Base-by-base conservation (phyloP, 768 basidiomycete species). In the Pulveroboletus ravenelii region DNA sequence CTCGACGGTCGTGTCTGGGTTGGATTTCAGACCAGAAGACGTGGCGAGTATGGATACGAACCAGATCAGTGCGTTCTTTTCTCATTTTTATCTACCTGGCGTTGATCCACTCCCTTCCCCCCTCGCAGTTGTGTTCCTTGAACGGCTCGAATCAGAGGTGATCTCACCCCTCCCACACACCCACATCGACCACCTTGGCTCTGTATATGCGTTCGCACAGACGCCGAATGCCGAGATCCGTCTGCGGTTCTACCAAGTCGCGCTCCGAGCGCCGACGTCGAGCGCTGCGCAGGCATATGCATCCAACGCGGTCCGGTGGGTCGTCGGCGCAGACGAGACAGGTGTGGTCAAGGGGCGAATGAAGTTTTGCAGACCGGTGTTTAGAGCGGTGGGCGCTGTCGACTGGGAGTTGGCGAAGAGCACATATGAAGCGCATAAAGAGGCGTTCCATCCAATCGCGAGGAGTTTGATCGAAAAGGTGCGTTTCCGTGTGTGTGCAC, bases 291-390 rank as follows among this genome's bases (percentile, higher is more conserved):
- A 68, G 35, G 61, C 62, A n/a, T 80, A 79, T 54, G 82, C 80
- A 8, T 50, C 52, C 0, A 71, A 77, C 18, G 87, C 84, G 1
- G 78, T 74, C 0, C 72, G 77, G 25, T 90, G 89, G 88, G 78
- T 89, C 18, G 77, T 82, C 13, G 88, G 62, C n/a, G 43, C 42
- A 13, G 72, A 83, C 56, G 81, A 73, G 23, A 76, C 75, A 23
- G 82, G 78, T 1, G 69, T 79, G 25, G 70, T 91, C 49, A 85
- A 87, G 59, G 89, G 89, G 10, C 74, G 89, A 31, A 90, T 90
- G 88, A 90, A 91, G 63, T 89, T 89, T 71, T 90, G 89, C 66
- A 69, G 89, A 41, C 84, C 86, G 0, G 69, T 80, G 6, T 82
- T 90, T 61, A 69, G 79, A 32, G 78, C 72, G 0, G 76, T 82